A percentile compares a stretch with the other conserved stretches of the same genome.
Conservation (phyloP, 2,329 filamentous ascomycete species). For the Colletotrichum brevisporum region DNA sequence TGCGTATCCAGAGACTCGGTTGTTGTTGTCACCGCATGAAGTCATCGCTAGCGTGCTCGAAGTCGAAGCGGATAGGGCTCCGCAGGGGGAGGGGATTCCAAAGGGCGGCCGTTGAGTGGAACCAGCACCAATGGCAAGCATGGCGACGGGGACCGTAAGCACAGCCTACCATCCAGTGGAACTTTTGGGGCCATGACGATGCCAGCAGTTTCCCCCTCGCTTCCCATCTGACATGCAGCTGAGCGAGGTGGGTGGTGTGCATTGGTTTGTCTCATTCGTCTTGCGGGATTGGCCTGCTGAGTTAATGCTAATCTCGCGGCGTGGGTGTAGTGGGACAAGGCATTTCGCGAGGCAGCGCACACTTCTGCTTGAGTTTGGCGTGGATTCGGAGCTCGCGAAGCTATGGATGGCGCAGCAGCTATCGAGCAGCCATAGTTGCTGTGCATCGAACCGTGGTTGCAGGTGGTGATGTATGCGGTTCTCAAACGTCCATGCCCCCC, state of each 20-base stretch:
- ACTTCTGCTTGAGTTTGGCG: not conserved
- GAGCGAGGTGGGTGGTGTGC: constrained; percentile 3
- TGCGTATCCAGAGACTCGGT: constrained; percentile 30
- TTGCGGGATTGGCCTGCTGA: constrained; percentile 19
- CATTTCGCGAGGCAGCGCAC: constrained; percentile 32
- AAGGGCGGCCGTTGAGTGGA: constrained; percentile 11
- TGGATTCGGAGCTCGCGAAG: constrained; percentile 33
- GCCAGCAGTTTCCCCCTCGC: constrained; percentile 22
- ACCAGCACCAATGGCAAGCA: constrained; percentile 8
- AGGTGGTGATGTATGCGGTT: not conserved
- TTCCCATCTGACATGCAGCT: constrained; percentile 36
- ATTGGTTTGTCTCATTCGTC: not conserved
- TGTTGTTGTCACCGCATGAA: constrained; percentile 23
- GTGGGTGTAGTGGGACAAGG: constrained; percentile 17
- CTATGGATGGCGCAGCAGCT: constrained; percentile 9
- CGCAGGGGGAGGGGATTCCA: not conserved
- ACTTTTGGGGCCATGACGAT: constrained; percentile 21
- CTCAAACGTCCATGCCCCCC: not conserved
- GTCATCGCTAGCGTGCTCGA: constrained; percentile 10
- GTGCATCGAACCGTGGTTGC: constrained; percentile 9
- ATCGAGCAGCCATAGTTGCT: not conserved
- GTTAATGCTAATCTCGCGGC: constrained; percentile 19
- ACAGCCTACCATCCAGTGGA: constrained; percentile 37
- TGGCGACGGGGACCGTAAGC: constrained; percentile 23
- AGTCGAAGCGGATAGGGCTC: not conserved